Percentiles rank a stretch among this genome's conserved stretches.
phyloP scores from a whole-genome alignment of 1,284 basidiomycete species.

The Chiua sp. region DNA sequence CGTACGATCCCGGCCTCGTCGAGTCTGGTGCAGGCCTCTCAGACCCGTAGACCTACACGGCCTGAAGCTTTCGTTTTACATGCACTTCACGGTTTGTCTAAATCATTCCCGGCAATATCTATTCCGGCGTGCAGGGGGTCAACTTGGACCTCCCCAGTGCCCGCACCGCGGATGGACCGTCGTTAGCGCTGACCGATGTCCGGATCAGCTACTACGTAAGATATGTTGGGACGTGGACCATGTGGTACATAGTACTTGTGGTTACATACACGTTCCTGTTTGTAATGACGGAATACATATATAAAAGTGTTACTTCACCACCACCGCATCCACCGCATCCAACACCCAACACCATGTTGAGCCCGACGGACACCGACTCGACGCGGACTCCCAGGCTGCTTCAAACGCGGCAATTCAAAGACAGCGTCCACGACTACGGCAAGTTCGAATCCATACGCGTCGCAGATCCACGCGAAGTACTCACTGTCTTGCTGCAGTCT shows the following conservation, averaged over 20 bases:
- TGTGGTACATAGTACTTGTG: no score
- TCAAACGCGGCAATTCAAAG: slow-evolving; percentile 38
- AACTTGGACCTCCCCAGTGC: neutral
- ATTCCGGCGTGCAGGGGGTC: slow-evolving; percentile 1
- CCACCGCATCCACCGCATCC: neutral
- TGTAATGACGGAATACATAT: neutral
- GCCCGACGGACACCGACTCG: slow-evolving; percentile 9
- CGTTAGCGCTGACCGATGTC: neutral
- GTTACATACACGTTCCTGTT: neutral
- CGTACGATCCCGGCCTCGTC: slow-evolving; percentile 1
- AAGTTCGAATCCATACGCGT: slow-evolving; percentile 4
- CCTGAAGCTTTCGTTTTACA: neutral
- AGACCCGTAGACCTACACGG: neutral
- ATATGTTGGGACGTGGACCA: neutral
- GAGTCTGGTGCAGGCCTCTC: slow-evolving; percentile 4
- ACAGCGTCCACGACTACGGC: slow-evolving; percentile 40
- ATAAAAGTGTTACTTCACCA: neutral
- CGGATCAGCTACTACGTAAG: neutral
- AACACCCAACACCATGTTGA: neutral
- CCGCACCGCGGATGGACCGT: neutral
- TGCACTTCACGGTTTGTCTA: slow-evolving; percentile 8
- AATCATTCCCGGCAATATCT: slow-evolving; percentile 17
- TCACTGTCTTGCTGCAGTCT: slow-evolving; percentile 27
- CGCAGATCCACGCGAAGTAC: neutral
- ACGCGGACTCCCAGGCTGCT: slow-evolving; percentile 2